Evolutionary conservation across 768 basidiomycete genomes (phyloP), one percentile per base, ranked within the genome.

Genomic region (Thelephora ganbajun): DNA sequence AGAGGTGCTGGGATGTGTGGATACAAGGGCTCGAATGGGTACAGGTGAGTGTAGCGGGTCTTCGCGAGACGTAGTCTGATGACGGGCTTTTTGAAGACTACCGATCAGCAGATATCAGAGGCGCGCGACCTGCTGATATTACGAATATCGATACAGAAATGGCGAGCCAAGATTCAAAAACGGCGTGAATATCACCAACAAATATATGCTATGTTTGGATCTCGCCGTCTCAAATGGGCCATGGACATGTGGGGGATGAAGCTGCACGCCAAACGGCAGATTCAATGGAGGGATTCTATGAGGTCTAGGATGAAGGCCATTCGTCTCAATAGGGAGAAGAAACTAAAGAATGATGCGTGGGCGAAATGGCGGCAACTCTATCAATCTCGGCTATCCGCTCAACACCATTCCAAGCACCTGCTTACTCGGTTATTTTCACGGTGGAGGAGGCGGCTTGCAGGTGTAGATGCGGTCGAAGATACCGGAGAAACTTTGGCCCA

Each of bases 1-100:
- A 80, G 55, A 76, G 76, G 13, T 88, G 77, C 56, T 84, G 79
- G 77, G 74, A 79, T 43, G 73, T 80, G 50, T 92, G 89, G 89
- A 69, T 66, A 42, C 74, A 77, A 56, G 78, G 79, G 2, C 74
- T 73, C 54, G 62, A 73, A 41, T 89, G 88, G 86, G 76, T 86
- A 54, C 63, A 69, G 51, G 89, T 89, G 63, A 50, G 85, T 68
- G 36, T 49, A 35, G 19, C 49, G 49, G 44, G 19, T 33, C 37
- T 41, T 45, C 36, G 52, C 34, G 51, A 47, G 55, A 50, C 45
- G 44, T 50, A 51, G 46, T 41, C 45, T 52, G 50, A 55, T 45
- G 33, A 47, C 36, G 18, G 20, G 44, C n/a, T 12, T 1, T 1
- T 19, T n/a, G 11, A 2, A 92, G 88, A 78, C 73, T n/a, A 88